Conservation (phyloP, 805 yeast species). For the Pichia heedii region DNA sequence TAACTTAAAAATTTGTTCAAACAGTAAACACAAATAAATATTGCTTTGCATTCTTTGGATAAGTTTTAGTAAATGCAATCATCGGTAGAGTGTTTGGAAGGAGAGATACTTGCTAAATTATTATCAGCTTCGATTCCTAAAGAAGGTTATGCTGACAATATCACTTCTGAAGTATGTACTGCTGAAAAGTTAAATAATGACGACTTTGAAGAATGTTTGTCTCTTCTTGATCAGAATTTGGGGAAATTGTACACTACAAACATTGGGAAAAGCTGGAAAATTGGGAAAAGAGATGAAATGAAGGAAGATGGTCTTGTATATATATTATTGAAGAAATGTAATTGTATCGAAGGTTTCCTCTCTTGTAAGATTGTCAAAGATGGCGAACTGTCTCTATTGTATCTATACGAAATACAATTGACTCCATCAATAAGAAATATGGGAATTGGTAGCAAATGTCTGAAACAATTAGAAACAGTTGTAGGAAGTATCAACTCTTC, state of each 20-base stretch:
- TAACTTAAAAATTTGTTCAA: neutral
- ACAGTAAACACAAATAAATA: neutral
- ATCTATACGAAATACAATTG: constrained; percentile 52
- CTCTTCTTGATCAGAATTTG: constrained; percentile 20
- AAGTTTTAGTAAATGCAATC: no score
- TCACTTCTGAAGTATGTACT: neutral
- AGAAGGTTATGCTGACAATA: neutral
- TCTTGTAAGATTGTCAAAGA: constrained; percentile 39
- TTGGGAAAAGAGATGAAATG: constrained; percentile 37
- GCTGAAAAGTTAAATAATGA: neutral
- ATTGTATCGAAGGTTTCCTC: constrained; percentile 32
- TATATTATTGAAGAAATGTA: constrained; percentile 22
- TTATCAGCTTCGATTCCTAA: neutral
- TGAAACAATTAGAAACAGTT: constrained; percentile 29
- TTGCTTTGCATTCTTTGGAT: no score
- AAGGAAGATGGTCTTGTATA: constrained; percentile 39
- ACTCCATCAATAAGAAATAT: constrained; percentile 25
- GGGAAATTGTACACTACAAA: constrained; percentile 18
- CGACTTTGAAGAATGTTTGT: constrained; percentile 11
- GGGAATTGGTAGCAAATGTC: constrained; percentile 32
- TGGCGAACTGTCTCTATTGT: constrained; percentile 32
- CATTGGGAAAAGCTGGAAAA: constrained; percentile 34
- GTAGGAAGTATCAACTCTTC: constrained; percentile 15
- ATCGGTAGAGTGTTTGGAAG: no score
- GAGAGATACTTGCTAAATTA: neutral